phyloP scores from a whole-genome alignment of 169 alveolate genomes.

The Besnoitia besnoiti region DNA sequence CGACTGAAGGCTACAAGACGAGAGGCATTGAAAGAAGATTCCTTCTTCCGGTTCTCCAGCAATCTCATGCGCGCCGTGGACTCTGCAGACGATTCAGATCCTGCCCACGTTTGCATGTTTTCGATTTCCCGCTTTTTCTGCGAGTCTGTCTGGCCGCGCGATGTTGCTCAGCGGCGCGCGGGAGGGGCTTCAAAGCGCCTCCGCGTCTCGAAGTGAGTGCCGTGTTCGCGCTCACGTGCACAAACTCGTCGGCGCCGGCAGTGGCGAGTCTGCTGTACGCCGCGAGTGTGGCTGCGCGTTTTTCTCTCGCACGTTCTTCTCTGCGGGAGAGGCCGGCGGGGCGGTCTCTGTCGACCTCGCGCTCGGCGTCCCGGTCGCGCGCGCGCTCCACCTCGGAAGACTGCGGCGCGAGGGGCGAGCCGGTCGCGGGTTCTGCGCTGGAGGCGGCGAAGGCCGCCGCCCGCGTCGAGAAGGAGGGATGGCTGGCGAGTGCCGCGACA shows the following conservation, averaged over 20 bases:
- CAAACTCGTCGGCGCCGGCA: conserved; percentile 92
- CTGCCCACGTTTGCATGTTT: no score
- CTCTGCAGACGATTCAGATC: no score
- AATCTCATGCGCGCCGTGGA: no score
- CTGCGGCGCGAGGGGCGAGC: not conserved
- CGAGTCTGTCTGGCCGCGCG: no score
- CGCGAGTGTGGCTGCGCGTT: conserved; percentile 10
- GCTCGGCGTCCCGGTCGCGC: not conserved
- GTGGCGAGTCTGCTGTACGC: conserved; percentile 81
- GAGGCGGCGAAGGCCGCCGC: not conserved
- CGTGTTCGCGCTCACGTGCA: conserved; percentile 77
- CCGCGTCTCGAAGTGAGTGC: no score
- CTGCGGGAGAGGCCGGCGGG: not conserved
- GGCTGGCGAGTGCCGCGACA: not conserved
- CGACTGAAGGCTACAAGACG: not conserved
- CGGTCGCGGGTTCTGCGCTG: not conserved
- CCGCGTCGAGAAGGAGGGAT: not conserved
- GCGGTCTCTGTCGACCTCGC: not conserved
- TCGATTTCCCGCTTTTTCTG: no score
- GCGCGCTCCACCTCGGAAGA: not conserved
- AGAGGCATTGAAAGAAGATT: not conserved
- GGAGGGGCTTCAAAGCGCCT: no score
- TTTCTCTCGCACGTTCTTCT: conserved; percentile 27
- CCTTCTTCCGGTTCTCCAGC: no score
- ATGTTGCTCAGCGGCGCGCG: no score